These are phyloP conservation scores for Carallia brachiata DNA, from an alignment of 345 rosid species.

Conservation along the genomic window DNA sequence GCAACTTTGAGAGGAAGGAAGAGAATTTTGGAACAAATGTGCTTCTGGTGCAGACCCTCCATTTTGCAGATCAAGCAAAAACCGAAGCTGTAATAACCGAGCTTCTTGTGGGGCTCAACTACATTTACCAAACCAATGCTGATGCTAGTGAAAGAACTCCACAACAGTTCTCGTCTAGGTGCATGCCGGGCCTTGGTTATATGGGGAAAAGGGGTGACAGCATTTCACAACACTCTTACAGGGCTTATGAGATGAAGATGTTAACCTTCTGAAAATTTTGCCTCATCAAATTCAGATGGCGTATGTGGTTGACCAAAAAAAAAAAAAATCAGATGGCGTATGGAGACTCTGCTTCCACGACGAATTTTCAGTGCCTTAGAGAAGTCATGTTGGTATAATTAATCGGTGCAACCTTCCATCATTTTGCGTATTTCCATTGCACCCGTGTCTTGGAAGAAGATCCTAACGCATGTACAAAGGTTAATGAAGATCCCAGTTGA, in stretches of 20 bases:
- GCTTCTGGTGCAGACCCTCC: conserved; percentile 59
- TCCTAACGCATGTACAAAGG: too few species aligned
- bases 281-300: not conserved
- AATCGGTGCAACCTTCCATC: too few species aligned
- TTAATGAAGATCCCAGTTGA: too few species aligned
- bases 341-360: not conserved
- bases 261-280: not conserved
- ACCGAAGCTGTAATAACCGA: conserved; percentile 63
- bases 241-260: not conserved
- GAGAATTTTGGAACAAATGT: conserved; percentile 42
- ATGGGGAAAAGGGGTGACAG: conserved; percentile 9
- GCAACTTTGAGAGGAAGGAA: conserved; percentile 49
- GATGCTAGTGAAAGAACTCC: conserved; percentile 18
- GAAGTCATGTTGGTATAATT: too few species aligned
- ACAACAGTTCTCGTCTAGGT: conserved; percentile 5
- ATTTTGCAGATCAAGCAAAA: conserved; percentile 54
- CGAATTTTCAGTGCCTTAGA: too few species aligned
- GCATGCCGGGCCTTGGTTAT: conserved; percentile 3
- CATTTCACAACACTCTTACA: not conserved
- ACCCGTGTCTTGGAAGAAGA: too few species aligned
- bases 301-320: not conserved
- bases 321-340: too few species aligned
- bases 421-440: too few species aligned
- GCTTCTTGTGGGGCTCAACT: conserved; percentile 61
- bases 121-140: conserved; percentile 35